Evolutionary conservation across 2,329 filamentous ascomycete species (phyloP), one percentile per base, ranked within the genome.

Genomic region (Thielaviopsis euricoi): DNA sequence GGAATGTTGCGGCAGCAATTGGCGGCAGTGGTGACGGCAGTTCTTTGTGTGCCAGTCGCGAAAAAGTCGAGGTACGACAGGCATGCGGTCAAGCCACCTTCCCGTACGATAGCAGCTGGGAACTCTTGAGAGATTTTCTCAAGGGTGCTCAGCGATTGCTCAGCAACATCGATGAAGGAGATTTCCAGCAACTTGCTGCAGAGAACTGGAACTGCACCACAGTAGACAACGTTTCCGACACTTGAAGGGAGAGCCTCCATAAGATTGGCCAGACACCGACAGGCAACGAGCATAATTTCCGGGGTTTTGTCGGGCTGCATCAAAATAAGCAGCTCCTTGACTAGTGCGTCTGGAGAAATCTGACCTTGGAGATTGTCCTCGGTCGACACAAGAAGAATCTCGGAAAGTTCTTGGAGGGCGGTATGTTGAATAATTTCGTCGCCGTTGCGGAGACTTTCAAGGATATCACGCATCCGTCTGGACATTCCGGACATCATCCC

Each of bases 71-170:
- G 79, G 67, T 93, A 97, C 0, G 88, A 94, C 63, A 98, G 74
- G 66, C 93, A 98, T n/a, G 93, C 93, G 1, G 88, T 95, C 62
- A 98, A 75, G 12, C 93, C 93, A 53, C 93, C 94, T 71, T 97
- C 93, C 55, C 90, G 86, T 51, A 98, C 93, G 64, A 98, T 98
- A 58, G 88, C 89, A 3, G 87, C 84, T 1, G 93, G 93, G 67
- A 95, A 98, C 67, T 98, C 93, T 58, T 91, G 82, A 0, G 93
- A 98, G 54, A 98, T 96, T 72, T 97, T 98, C 68, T 97, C 90
- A 56, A 98, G 75, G 0, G 93, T 98, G 73, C 89, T 98, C 54
- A 98, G 74, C 59, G 93, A 89, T 73, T 98, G 94, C 71, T 98
- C 93, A 43, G 94, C 94, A 57, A 98, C 76, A 69, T 98, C 93